Percentiles rank a stretch among this genome's conserved stretches.
Conservation (phyloP, 192 early-diverging fungal species). For the Rhizophagus sp. region DNA sequence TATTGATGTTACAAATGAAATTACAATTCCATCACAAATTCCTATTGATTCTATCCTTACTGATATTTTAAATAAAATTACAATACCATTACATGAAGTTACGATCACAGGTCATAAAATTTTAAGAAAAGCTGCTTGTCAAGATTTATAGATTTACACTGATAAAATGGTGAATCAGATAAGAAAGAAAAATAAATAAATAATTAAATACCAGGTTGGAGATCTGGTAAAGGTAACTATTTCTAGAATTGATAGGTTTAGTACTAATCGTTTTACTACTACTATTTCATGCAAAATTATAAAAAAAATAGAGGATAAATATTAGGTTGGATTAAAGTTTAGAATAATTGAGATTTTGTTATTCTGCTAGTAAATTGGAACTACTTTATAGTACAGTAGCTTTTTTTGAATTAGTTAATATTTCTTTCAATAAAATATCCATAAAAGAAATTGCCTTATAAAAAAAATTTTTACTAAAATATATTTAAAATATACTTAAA, state of each 20-base stretch:
- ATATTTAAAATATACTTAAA: no score
- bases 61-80: no score
- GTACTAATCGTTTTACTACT: neutral
- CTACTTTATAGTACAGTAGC: neutral
- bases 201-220: neutral
- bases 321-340: neutral
- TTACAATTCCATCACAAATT: no score
- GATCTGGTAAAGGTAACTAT: neutral
- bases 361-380: neutral
- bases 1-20: no score
- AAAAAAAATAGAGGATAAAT: neutral
- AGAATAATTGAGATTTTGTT: neutral
- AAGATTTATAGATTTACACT: neutral
- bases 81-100: no score
- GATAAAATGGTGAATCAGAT: no score
- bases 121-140: neutral
- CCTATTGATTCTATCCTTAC: no score
- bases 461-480: no score
- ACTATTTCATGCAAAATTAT: neutral
- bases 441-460: no score
- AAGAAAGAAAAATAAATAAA: neutral
- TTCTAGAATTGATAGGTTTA: conserved; percentile 2
- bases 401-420: neutral
- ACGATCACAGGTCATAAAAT: neutral
- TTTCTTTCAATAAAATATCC: neutral